These are phyloP conservation scores for Xylaria longipes DNA, from an alignment of 495 filamentous ascomycete genomes.

Conservation along the genomic window DNA sequence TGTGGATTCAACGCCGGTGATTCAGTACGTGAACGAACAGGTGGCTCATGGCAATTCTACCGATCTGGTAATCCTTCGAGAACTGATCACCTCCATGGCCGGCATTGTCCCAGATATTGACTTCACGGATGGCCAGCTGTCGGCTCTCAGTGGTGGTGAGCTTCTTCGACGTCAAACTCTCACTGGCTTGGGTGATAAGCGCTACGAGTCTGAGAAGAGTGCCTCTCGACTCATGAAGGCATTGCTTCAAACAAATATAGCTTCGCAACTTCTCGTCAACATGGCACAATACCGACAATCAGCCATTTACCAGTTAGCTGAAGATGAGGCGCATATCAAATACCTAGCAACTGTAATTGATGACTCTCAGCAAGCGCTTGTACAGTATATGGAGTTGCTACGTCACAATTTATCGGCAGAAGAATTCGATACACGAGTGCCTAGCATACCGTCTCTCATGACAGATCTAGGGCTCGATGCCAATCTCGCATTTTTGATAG, in stretches of 20 bases:
- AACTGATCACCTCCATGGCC: slow-evolving; percentile 88
- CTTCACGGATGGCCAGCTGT: slow-evolving; percentile 84
- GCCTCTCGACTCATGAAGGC: slow-evolving; percentile 80
- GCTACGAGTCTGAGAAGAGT: slow-evolving; percentile 66
- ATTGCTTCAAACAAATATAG: slow-evolving; percentile 72
- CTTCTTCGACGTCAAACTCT: slow-evolving; percentile 79
- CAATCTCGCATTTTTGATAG: slow-evolving; percentile 86
- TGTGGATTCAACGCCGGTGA: slow-evolving; percentile 83
- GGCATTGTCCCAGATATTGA: slow-evolving; percentile 85
- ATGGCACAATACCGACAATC: slow-evolving; percentile 88
- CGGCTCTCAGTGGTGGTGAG: slow-evolving; percentile 85
- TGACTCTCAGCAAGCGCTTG: slow-evolving; percentile 81
- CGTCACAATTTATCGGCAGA: slow-evolving; percentile 75
- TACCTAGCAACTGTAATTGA: slow-evolving; percentile 85
- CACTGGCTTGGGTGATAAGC: slow-evolving; percentile 75
- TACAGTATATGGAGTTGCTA: slow-evolving; percentile 88
- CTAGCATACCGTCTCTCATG: slow-evolving; percentile 73
- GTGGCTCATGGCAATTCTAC: slow-evolving; percentile 79
- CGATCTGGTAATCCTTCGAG: slow-evolving; percentile 86
- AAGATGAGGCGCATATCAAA: slow-evolving; percentile 76
- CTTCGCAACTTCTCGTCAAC: slow-evolving; percentile 79
- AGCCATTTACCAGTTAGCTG: slow-evolving; percentile 73
- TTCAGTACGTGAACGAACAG: slow-evolving; percentile 88
- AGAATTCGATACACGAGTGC: slow-evolving; percentile 84
- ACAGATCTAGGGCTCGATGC: slow-evolving; percentile 81